Percentiles rank a stretch among this genome's conserved stretches.
These are phyloP conservation scores for Ogataea paraovalis DNA, from an alignment of 805 yeast species.

Conservation along the genomic window DNA sequence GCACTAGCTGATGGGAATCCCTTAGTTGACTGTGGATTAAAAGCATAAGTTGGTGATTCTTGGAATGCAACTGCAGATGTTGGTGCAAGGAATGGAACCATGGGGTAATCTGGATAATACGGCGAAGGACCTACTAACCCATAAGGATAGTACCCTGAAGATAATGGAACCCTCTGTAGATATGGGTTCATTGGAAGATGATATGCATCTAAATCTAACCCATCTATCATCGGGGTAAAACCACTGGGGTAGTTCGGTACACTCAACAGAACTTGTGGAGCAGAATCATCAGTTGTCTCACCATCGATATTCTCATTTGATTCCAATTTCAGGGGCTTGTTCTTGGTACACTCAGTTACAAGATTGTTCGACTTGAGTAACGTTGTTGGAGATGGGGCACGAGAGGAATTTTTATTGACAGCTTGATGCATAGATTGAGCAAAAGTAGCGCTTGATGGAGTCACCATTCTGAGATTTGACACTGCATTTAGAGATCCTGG, in stretches of 20 bases:
- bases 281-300: not conserved
- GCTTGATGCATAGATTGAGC: constrained; percentile 12
- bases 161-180: constrained; percentile 13
- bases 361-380: constrained; percentile 9
- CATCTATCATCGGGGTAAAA: constrained; percentile 15
- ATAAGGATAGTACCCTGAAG: constrained; percentile 17
- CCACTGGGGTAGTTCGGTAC: constrained; percentile 9
- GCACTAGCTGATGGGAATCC: constrained; percentile 17
- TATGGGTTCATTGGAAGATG: not conserved
- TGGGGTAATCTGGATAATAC: constrained; percentile 15
- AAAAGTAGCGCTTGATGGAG: constrained; percentile 18
- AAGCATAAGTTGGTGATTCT: constrained; percentile 13
- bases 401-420: not conserved
- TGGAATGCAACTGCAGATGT: constrained; percentile 10
- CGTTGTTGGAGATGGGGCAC: constrained; percentile 15
- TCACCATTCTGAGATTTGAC: constrained; percentile 11
- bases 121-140: constrained; percentile 21
- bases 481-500: constrained; percentile 15
- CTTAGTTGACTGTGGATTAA: constrained; percentile 7
- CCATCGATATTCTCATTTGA: not conserved
- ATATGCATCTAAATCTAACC: constrained; percentile 13
- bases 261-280: constrained; percentile 15
- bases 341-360: no score
- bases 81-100: constrained; percentile 12
- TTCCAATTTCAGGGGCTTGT: not conserved